Percentiles rank a stretch among this genome's conserved stretches.
Evolutionary conservation across 345 rosid genomes (phyloP).

Genomic region (Salix viminalis): DNA sequence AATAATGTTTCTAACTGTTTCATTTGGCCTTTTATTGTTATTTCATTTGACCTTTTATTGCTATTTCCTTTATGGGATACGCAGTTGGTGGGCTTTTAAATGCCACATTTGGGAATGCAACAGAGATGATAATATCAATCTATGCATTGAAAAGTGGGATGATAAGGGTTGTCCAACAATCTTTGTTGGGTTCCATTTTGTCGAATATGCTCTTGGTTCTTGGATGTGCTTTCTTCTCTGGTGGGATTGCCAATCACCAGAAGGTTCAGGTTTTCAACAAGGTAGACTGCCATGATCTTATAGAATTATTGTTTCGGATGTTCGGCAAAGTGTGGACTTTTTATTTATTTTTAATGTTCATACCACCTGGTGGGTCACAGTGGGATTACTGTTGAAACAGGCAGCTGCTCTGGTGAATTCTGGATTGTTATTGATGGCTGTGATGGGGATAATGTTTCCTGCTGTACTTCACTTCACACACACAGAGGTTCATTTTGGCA

Average conservation of each 20-base stretch:
- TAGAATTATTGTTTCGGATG: background rate
- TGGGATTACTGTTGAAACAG: constrained; percentile 30
- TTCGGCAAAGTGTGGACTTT: background rate
- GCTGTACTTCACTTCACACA: constrained; percentile 78
- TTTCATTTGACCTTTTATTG: background rate
- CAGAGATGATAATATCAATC: constrained; percentile 74
- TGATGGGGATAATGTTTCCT: constrained; percentile 84
- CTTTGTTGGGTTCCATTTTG: constrained; percentile 72
- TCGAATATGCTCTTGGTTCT: constrained; percentile 89
- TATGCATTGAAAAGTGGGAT: constrained; percentile 66
- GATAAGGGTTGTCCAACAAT: constrained; percentile 81
- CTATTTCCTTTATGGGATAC: constrained; percentile 1
- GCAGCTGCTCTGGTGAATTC: constrained; percentile 68
- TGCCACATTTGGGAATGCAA: constrained; percentile 86
- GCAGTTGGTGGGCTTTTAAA: constrained; percentile 83
- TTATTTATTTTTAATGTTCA: background rate
- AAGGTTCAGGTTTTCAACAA: constrained; percentile 73
- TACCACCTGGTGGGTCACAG: constrained; percentile 8
- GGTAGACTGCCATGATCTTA: constrained; percentile 28
- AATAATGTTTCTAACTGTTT: background rate
- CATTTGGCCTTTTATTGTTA: background rate
- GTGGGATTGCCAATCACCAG: constrained; percentile 52
- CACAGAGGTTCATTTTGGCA: constrained; percentile 67
- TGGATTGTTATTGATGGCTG: constrained; percentile 84
- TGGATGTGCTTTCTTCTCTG: constrained; percentile 80